Base-by-base conservation (phyloP, 2,329 filamentous ascomycete genomes). In the Myrmaecium sp. region DNA sequence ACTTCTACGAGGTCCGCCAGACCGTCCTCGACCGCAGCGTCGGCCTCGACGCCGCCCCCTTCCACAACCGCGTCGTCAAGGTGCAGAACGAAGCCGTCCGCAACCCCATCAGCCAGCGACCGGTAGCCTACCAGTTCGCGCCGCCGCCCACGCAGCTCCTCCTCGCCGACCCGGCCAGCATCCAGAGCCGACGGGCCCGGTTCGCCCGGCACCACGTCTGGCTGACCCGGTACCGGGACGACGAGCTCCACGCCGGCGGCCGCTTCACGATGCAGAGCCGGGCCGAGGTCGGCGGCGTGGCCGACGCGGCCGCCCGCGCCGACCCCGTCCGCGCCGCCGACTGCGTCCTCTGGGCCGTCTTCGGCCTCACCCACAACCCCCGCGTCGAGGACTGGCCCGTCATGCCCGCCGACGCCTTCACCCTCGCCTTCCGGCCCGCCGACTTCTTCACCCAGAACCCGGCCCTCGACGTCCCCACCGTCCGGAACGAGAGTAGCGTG, bases 1-100 rank as follows among this genome's bases (percentile, higher is more conserved):
- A 72, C 41, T 60, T 57, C 29, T 77, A 74, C 47, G 52, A 64
- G 30, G 47, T 74, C 23, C 49, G 54, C 11, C 61, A 66, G 25
- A 55, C 51, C 0, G 38, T 47, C 1, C 47, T 74, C 5, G 49
- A 57, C 18, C 47, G 47, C 21, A 57, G 65, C 1, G 40, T 52
- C 4, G 57, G 58, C 30, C 46, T 66, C 4, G 64, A 69, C 27
- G 63, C 67, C 0, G 64, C 64, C 31, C 64, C 67, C 0, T 41
- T 47, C 6, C 46, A 62, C 17, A 71, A 71, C 37, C 59, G 63
- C 6, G 48, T 58, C 5, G 64, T 66, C 50, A 66, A 66, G 32
- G 62, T 67, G 32, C 51, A 57, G 27, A 67, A 67, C 35, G 52
- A 57, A 8, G 37, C 39, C 20, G 50, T 52, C 26, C 54, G 44